phyloP scores from a whole-genome alignment of 2,329 filamentous ascomycete genomes.

The Podosphaera fusca region DNA sequence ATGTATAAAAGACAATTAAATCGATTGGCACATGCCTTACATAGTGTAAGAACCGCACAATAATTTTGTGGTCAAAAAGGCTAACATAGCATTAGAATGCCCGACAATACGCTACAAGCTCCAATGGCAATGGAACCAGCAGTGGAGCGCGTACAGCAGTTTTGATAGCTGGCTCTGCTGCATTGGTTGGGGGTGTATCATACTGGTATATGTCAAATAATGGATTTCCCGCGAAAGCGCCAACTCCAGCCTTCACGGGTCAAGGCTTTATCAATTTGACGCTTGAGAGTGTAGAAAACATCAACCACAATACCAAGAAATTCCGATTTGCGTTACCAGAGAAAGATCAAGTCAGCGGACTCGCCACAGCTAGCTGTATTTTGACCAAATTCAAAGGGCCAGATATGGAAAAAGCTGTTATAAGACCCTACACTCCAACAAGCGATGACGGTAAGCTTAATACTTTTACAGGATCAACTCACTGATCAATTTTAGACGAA shows the following conservation, averaged over 20 bases:
- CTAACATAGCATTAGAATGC: too few relatives aligned
- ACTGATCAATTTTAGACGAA: slow-evolving; percentile 28
- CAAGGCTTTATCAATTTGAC: slow-evolving; percentile 73
- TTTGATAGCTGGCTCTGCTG: too few relatives aligned
- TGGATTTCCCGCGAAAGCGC: not conserved
- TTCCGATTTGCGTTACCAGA: slow-evolving; percentile 75
- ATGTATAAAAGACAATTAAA: too few relatives aligned
- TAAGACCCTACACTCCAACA: slow-evolving; percentile 81
- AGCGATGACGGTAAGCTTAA: slow-evolving; percentile 47
- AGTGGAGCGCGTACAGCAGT: too few relatives aligned
- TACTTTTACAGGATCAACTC: not conserved
- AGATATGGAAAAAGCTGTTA: slow-evolving; percentile 62
- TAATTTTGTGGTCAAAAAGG: too few relatives aligned
- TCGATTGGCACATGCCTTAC: too few relatives aligned
- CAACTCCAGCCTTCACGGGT: slow-evolving; percentile 40
- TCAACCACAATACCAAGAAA: slow-evolving; percentile 92
- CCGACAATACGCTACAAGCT: too few relatives aligned
- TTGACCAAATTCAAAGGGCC: slow-evolving; percentile 78
- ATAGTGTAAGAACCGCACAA: too few relatives aligned
- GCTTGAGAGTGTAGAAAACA: slow-evolving; percentile 50
- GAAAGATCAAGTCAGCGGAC: slow-evolving; percentile 60
- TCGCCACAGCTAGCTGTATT: slow-evolving; percentile 64
- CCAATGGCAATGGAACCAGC: too few relatives aligned
- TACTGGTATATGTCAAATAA: too few relatives aligned
- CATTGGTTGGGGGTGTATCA: too few relatives aligned